These are phyloP conservation scores for Suillus clintonianus DNA, from an alignment of 768 basidiomycete genomes.

Conservation along the genomic window DNA sequence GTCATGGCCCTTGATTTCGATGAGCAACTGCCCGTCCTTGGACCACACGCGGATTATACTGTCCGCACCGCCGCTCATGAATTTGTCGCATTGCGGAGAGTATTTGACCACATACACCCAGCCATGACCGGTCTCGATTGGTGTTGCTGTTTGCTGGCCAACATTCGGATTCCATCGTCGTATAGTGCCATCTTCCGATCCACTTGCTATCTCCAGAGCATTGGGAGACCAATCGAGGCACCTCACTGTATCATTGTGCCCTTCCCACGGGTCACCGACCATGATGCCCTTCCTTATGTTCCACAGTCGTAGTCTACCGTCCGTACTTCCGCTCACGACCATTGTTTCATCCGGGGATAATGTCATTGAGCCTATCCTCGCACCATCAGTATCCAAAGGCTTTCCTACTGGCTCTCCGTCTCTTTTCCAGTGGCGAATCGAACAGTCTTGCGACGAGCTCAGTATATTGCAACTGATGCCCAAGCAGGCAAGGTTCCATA, in stretches of 20 bases:
- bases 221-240: slow-evolving; percentile 13
- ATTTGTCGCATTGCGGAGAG: not conserved
- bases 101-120: not conserved
- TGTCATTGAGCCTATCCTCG: not conserved
- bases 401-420: not conserved
- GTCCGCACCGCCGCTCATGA: not conserved
- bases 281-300: not conserved
- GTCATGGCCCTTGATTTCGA: not conserved
- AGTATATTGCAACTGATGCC: not conserved
- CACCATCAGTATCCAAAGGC: not conserved
- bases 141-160: not conserved
- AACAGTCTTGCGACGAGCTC: not conserved
- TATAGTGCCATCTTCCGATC: slow-evolving; percentile 11
- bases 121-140: not conserved
- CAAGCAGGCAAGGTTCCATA: not conserved
- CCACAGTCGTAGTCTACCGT: not conserved
- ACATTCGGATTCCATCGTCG: slow-evolving; percentile 13
- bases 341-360: not conserved
- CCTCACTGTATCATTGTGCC: not conserved
- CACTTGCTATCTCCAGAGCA: slow-evolving; percentile 11
- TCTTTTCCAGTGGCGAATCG: not conserved
- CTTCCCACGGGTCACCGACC: not conserved
- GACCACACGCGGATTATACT: not conserved
- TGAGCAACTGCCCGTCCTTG: not conserved
- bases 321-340: not conserved